A percentile compares a stretch with the other conserved stretches of the same genome.
phyloP scores from a whole-genome alignment of 2,329 filamentous ascomycete species.

The Fusarium heterosporum region DNA sequence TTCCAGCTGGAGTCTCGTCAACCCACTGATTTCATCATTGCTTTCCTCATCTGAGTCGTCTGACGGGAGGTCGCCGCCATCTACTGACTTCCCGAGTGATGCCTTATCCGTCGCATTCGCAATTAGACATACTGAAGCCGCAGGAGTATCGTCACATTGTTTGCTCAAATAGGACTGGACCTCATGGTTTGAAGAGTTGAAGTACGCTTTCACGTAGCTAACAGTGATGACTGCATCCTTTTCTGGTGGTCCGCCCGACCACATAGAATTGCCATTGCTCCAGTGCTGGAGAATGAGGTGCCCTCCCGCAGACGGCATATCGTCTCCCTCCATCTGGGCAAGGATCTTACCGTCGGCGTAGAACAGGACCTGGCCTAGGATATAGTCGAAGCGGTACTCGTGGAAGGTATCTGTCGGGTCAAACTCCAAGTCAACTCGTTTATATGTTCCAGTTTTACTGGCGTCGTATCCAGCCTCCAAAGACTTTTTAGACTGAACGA shows the following conservation, averaged over 20 bases:
- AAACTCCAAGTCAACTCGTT: constrained; percentile 71
- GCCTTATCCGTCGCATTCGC: constrained; percentile 42
- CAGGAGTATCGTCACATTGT: constrained; percentile 26
- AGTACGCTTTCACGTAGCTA: constrained; percentile 81
- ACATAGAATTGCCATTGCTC: constrained; percentile 79
- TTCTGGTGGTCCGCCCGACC: constrained; percentile 77
- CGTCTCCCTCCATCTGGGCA: constrained; percentile 65
- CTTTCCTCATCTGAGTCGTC: not conserved
- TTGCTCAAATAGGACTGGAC: constrained; percentile 20
- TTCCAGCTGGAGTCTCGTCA: not conserved
- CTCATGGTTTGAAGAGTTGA: constrained; percentile 71
- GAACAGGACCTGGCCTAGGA: constrained; percentile 71
- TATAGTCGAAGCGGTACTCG: constrained; percentile 84
- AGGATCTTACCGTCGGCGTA: constrained; percentile 73
- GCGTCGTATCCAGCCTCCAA: constrained; percentile 71
- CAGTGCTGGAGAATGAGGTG: constrained; percentile 79
- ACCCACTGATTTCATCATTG: not conserved
- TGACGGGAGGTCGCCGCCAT: not conserved
- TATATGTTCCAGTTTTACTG: constrained; percentile 67
- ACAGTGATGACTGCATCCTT: constrained; percentile 72
- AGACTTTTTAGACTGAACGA: constrained; percentile 76
- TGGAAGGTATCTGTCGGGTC: constrained; percentile 74
- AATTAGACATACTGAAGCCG: constrained; percentile 43
- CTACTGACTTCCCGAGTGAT: constrained; percentile 39
- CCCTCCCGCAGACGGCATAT: constrained; percentile 70